Conservation (phyloP, 768 basidiomycete genomes). For the Ramaria sp. region DNA sequence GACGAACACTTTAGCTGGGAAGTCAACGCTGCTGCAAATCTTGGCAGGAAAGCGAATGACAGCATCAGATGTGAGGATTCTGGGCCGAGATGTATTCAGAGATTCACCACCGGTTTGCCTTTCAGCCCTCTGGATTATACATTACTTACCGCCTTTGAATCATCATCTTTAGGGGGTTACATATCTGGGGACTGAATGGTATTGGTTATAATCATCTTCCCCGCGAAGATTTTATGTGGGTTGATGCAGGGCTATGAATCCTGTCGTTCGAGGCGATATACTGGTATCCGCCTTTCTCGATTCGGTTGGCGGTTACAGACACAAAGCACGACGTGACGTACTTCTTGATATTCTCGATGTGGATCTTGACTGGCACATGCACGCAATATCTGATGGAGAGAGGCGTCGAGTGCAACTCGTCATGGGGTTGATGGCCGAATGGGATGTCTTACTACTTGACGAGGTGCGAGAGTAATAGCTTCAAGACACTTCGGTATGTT, state of each 20-base stretch:
- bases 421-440: constrained; percentile 90
- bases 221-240: neutral
- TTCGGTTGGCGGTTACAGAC: constrained; percentile 90
- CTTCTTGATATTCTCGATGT: constrained; percentile 90
- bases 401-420: constrained; percentile 87
- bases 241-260: constrained; percentile 81
- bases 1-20: constrained; percentile 56
- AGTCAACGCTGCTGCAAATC: constrained; percentile 92
- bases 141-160: neutral
- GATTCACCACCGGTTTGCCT: constrained; percentile 47
- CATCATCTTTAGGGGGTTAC: constrained; percentile 43
- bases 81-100: constrained; percentile 82
- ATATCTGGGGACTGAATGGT: constrained; percentile 94
- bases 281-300: constrained; percentile 91
- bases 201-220: constrained; percentile 15
- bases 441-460: constrained; percentile 88
- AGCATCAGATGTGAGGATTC: constrained; percentile 53
- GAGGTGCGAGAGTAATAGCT: constrained; percentile 43
- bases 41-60: constrained; percentile 80
- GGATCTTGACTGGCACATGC: constrained; percentile 95
- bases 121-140: neutral
- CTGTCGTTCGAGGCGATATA: constrained; percentile 90
- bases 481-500: neutral
- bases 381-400: constrained; percentile 93
- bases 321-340: constrained; percentile 77